Base-by-base conservation (phyloP, 1,284 basidiomycete genomes). In the Psilocybe mexicana region DNA sequence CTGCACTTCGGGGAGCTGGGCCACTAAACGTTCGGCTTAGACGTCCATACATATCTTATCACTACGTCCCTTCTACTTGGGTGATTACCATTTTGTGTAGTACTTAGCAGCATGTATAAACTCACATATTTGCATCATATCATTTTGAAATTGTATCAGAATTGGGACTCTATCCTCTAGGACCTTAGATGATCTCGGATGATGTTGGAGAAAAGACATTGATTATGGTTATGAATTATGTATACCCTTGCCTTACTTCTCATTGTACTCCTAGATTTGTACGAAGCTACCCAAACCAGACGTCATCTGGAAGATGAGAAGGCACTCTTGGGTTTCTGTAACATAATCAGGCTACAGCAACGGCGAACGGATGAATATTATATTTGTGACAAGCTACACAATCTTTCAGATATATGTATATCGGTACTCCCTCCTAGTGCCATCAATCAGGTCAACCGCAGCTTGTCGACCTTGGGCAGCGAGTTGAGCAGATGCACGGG, bases 371-470 rank as follows among this genome's bases (percentile, higher is more conserved):
- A 18, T 18, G 18, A 18, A 18, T 18, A 18, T 18, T 18, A 18
- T 18, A 18, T 18, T 18, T 18, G 18, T 18, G 18, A 18, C 18
- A 18, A 18, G 18, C 18, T 18, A 18, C 18, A 18, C 18, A 33
- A 33, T 8, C 30, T 33, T 33, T 33, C 30, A 33, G 30, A 6
- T 6, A 33, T 33, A 33, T 33, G 30, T 33, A 35, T 57, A 57
- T 14, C 52, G 57, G n/a, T 58, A 58, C 24, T 53, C 46, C n/a
- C 43, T 33, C 36, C 57, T 54, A 2, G 23, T 53, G 43, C 48
- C 57, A 23, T 52, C 49, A 26, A 59, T 25, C 2, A 59, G 12
- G 45, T 59, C 57, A 24, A 59, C 14, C 11, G 57, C 57, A 11
- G 35, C 42, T 26, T 59, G 47, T 0, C 33, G 28, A 2, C 57